These are phyloP conservation scores for Pisolithus orientalis DNA, from an alignment of 768 basidiomycete genomes.

Conservation along the genomic window DNA sequence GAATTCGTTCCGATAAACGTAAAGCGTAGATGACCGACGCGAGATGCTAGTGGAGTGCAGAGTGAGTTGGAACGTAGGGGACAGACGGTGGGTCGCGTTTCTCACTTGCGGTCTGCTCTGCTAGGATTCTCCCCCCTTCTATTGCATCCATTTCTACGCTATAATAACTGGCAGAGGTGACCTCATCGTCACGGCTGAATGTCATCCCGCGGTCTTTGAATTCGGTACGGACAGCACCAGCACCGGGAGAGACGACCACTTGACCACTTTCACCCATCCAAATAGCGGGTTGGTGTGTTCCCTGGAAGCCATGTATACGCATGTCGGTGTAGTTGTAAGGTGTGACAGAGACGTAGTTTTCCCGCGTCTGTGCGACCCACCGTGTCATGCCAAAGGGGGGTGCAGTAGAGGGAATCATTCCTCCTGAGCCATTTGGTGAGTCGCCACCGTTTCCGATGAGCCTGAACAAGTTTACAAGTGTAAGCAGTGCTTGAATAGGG, in stretches of 20 bases:
- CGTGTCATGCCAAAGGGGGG: conserved; percentile 85
- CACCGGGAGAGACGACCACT: conserved; percentile 55
- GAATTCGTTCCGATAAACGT: conserved; percentile 45
- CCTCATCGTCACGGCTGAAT: conserved; percentile 48
- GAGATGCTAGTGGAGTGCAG: conserved; percentile 44
- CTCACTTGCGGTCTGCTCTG: conserved; percentile 61
- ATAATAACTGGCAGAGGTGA: conserved; percentile 50
- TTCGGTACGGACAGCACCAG: conserved; percentile 39
- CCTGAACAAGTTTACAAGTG: conserved; percentile 16
- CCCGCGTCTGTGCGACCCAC: conserved; percentile 76
- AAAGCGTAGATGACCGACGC: conserved; percentile 70
- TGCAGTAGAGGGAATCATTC: conserved; percentile 71
- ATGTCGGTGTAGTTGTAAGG: conserved; percentile 63
- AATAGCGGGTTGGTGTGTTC: conserved; percentile 79
- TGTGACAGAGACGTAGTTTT: conserved; percentile 68
- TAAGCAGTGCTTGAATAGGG: neutral
- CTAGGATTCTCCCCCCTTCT: conserved; percentile 43
- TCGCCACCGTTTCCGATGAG: conserved; percentile 71
- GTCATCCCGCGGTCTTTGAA: conserved; percentile 57
- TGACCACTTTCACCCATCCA: conserved; percentile 84
- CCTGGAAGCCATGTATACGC: conserved; percentile 67
- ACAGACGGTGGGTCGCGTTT: conserved; percentile 1
- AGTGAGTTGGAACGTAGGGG: neutral
- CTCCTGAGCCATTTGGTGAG: conserved; percentile 64
- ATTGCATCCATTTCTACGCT: conserved; percentile 49